Percentiles rank a stretch among this genome's conserved stretches.
Evolutionary conservation across 257 asterid genomes (phyloP).

Genomic region (Nicotiana tomentosiformis): DNA sequence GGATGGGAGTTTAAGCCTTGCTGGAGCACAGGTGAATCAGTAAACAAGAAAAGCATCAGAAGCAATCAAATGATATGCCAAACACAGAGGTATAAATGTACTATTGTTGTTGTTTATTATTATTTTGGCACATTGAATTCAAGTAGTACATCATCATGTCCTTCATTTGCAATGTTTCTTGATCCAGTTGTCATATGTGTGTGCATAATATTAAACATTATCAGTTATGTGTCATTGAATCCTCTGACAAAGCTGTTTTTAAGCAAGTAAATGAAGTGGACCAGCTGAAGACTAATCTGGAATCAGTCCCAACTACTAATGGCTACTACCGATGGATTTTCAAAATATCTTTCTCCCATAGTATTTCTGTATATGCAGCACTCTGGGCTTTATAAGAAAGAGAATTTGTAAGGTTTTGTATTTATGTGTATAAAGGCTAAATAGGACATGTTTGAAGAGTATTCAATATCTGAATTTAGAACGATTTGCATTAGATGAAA

Average conservation of each 20-base stretch:
- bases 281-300: background rate
- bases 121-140: background rate
- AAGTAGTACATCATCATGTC: background rate
- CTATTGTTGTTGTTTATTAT: background rate
- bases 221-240: background rate
- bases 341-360: too few relatives aligned
- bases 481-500: background rate
- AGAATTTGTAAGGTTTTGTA: background rate
- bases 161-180: background rate
- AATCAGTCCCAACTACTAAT: too few relatives aligned
- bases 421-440: background rate
- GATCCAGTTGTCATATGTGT: background rate
- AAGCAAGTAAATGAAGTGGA: slow-evolving; percentile 2
- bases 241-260: background rate
- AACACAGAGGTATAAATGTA: background rate
- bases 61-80: background rate
- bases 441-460: background rate
- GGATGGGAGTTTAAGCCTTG: background rate
- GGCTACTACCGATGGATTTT: too few relatives aligned
- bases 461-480: background rate
- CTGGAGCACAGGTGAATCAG: background rate
- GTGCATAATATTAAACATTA: background rate
- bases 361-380: too few relatives aligned
- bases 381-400: background rate
- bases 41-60: background rate